Percentiles rank a stretch among this genome's conserved stretches.
Conservation (phyloP, 1,139 yeast species). For the Saccharomyces hybrid region DNA sequence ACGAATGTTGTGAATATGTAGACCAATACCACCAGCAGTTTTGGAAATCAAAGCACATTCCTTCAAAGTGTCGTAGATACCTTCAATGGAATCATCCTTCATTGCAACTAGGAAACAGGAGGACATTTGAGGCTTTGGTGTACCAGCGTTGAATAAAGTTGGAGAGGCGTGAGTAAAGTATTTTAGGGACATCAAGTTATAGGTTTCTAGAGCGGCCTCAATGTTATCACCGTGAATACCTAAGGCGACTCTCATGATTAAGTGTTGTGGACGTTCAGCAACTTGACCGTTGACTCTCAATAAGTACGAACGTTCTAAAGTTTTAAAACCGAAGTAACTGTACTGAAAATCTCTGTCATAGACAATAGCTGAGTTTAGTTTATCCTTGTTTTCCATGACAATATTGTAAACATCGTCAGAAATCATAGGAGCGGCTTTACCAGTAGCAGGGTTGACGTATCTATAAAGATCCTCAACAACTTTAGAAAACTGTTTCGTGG, state of each 20-base stretch:
- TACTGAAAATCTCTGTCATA: conserved; percentile 73
- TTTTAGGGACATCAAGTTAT: conserved; percentile 73
- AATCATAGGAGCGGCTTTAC: conserved; percentile 52
- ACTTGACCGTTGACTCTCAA: conserved; percentile 55
- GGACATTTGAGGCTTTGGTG: conserved; percentile 75
- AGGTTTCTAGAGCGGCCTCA: conserved; percentile 65
- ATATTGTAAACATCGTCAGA: conserved; percentile 56
- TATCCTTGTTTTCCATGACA: conserved; percentile 54
- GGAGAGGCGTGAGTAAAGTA: conserved; percentile 87
- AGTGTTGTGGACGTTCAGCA: conserved; percentile 84
- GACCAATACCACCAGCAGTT: conserved; percentile 87
- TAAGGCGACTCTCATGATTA: conserved; percentile 81
- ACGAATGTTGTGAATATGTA: conserved; percentile 75
- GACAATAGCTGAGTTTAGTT: conserved; percentile 65
- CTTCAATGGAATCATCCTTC: conserved; percentile 86
- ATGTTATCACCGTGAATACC: conserved; percentile 79
- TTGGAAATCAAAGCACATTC: conserved; percentile 81
- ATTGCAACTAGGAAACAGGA: conserved; percentile 82
- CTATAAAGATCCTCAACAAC: conserved; percentile 58
- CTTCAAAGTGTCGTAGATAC: conserved; percentile 78
- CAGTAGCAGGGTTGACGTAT: conserved; percentile 62
- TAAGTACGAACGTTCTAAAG: conserved; percentile 75
- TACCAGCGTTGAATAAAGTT: conserved; percentile 82
- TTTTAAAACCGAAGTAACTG: conserved; percentile 80
- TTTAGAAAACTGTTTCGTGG: conserved; percentile 74